Conservation (phyloP, 495 filamentous ascomycete species). For the Daldinia loculata region DNA sequence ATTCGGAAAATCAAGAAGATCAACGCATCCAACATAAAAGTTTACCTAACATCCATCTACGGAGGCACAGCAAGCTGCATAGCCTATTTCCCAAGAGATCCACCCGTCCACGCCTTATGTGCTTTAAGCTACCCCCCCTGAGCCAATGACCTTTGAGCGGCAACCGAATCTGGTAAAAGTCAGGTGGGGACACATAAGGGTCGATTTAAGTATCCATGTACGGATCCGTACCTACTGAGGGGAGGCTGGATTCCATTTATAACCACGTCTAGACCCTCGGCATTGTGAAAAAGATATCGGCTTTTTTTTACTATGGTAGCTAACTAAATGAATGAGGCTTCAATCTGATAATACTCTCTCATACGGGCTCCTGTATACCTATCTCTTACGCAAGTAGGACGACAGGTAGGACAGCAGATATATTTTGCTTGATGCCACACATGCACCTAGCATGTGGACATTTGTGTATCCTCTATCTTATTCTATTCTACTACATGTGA, state of each 20-base stretch:
- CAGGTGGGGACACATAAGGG: background rate
- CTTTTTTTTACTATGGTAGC: background rate
- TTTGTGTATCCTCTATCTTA: background rate
- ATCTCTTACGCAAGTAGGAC: background rate
- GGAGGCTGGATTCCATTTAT: background rate
- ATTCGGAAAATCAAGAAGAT: background rate
- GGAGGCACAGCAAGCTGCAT: background rate
- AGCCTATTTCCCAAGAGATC: conserved; percentile 4
- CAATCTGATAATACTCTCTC: background rate
- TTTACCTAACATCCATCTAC: background rate
- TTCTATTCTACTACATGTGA: background rate
- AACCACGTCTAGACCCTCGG: background rate
- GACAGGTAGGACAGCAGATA: background rate
- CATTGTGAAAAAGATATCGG: background rate
- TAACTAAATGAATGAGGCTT: background rate
- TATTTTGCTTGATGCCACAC: background rate
- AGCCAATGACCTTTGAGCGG: conserved; percentile 23
- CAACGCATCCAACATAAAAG: background rate
- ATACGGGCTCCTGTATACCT: background rate
- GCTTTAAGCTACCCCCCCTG: conserved; percentile 1
- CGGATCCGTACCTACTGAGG: too few species aligned
- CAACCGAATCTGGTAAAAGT: conserved; percentile 28
- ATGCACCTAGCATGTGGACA: background rate
- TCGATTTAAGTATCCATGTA: background rate
- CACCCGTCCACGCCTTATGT: conserved; percentile 6